Evolutionary conservation across 2,329 filamentous ascomycete genomes (phyloP), one percentile per base, ranked within the genome.

Genomic region (Colletotrichum paranaense): DNA sequence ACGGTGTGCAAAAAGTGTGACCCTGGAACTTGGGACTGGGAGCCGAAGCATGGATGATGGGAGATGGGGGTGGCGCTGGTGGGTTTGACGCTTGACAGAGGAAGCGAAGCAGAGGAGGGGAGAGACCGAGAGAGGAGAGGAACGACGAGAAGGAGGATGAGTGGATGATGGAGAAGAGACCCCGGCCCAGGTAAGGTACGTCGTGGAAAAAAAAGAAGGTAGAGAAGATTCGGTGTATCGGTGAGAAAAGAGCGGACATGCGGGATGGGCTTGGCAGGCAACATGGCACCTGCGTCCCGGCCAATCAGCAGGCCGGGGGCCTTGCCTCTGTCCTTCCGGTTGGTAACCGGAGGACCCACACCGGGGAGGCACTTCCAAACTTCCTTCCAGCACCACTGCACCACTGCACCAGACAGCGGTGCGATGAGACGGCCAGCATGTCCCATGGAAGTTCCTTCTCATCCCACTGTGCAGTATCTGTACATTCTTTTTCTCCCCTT

Each of bases 151-250:
- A 42, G 38, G 16, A 49, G 42, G 42, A 49, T 49, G 42, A 49
- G 42, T 49, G 42, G 42, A 49, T 49, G 42, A 49, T 49, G 42
- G 38, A 35, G 49, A n/a, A 16, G 38, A 57, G 30, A 46, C 55
- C 55, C 38, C 38, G 52, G 38, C 56, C 57, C 49, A 53, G n/a
- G 22, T 38, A 67, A 53, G n/a, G 28, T 38, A 67, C 52, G 28
- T 69, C 59, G 52, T 28, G 35, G 35, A 35, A 35, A 42, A 68
- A 46, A 38, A 49, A 68, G 42, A 38, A 49, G 62, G 52, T 28
- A 72, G 46, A 57, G 56, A 66, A 71, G 55, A 22, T 72, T 68
- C 74, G 72, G 74, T 75, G 74, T 72, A 60, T 75, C 74, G 74
- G 74, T 74, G 71, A 72, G 67, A 35, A 74, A 68, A 72, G 62